These are phyloP conservation scores for Ogataea corticis DNA, from an alignment of 805 yeast species.

Conservation along the genomic window DNA sequence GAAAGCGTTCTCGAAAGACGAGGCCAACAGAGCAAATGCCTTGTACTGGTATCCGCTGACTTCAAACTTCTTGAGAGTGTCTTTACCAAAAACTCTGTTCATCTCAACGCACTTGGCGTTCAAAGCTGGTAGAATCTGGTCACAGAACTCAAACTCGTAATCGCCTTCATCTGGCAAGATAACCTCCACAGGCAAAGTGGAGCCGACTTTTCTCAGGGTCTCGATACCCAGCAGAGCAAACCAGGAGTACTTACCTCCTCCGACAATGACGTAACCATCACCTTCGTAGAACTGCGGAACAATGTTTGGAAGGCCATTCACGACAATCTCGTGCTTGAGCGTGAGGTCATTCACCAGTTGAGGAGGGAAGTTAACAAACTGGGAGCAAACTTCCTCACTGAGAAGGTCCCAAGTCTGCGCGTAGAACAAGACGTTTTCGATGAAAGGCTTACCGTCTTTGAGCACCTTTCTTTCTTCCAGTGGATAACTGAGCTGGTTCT, in stretches of 20 bases:
- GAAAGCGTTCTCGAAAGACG: slow-evolving; percentile 70
- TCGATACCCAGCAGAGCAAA: slow-evolving; percentile 64
- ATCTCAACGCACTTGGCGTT: slow-evolving; percentile 70
- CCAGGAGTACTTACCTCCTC: slow-evolving; percentile 80
- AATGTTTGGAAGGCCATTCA: slow-evolving; percentile 29
- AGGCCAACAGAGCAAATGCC: slow-evolving; percentile 66
- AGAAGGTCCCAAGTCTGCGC: slow-evolving; percentile 30
- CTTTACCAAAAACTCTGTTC: slow-evolving; percentile 59
- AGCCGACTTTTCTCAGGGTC: slow-evolving; percentile 64
- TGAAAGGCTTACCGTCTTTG: slow-evolving; percentile 35
- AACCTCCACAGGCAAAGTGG: slow-evolving; percentile 77
- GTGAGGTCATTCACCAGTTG: slow-evolving; percentile 36
- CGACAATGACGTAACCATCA: slow-evolving; percentile 66
- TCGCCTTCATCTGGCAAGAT: slow-evolving; percentile 71
- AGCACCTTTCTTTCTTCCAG: slow-evolving; percentile 31
- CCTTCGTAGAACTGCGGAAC: slow-evolving; percentile 34
- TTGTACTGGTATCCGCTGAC: slow-evolving; percentile 71
- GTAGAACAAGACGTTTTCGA: slow-evolving; percentile 32
- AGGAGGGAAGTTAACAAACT: slow-evolving; percentile 31
- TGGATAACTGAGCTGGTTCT: slow-evolving; percentile 34
- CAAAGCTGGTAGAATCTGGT: slow-evolving; percentile 55
- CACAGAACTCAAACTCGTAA: slow-evolving; percentile 72
- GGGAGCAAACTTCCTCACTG: slow-evolving; percentile 28
- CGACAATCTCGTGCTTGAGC: slow-evolving; percentile 33
- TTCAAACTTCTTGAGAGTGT: slow-evolving; percentile 46